Evolutionary conservation across 768 basidiomycete species (phyloP).

Genomic region (Bullera alba): DNA sequence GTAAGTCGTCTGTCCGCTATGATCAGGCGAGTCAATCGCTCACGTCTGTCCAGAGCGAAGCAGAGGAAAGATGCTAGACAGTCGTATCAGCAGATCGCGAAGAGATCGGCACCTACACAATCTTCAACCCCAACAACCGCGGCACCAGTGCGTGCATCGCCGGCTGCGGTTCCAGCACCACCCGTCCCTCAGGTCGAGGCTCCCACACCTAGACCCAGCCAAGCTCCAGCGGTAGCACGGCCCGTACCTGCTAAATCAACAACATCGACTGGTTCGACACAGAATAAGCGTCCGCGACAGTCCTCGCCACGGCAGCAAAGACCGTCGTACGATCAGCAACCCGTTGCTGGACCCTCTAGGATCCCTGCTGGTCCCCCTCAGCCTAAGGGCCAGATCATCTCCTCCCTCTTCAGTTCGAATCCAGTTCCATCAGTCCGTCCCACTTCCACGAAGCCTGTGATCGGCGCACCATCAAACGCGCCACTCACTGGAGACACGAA

Average conservation of each 20-base stretch:
- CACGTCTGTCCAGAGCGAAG: conserved; percentile 60
- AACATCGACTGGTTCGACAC: background rate
- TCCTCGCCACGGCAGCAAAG: conserved; percentile 1
- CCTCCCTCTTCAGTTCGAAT: conserved; percentile 80
- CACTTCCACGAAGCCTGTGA: background rate
- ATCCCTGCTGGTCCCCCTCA: conserved; percentile 7
- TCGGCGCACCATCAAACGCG: conserved; percentile 41
- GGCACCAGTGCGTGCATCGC: conserved; percentile 7
- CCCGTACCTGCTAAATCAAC: conserved; percentile 3
- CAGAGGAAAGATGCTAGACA: conserved; percentile 53
- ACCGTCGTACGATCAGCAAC: background rate
- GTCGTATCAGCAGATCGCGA: conserved; percentile 4
- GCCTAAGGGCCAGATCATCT: conserved; percentile 55
- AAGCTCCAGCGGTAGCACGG: background rate
- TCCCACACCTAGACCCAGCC: conserved; percentile 41
- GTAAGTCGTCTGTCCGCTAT: conserved; percentile 47
- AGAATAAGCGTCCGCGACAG: background rate
- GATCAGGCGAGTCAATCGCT: conserved; percentile 15
- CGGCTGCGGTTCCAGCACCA: conserved; percentile 4
- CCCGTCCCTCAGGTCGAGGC: conserved; percentile 19
- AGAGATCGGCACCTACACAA: background rate
- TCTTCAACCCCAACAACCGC: background rate
- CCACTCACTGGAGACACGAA: conserved; percentile 51
- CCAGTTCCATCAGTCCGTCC: conserved; percentile 50
- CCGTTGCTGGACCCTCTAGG: conserved; percentile 12